Evolutionary conservation across 345 rosid genomes (phyloP).

Genomic region (Clarkia xantiana): DNA sequence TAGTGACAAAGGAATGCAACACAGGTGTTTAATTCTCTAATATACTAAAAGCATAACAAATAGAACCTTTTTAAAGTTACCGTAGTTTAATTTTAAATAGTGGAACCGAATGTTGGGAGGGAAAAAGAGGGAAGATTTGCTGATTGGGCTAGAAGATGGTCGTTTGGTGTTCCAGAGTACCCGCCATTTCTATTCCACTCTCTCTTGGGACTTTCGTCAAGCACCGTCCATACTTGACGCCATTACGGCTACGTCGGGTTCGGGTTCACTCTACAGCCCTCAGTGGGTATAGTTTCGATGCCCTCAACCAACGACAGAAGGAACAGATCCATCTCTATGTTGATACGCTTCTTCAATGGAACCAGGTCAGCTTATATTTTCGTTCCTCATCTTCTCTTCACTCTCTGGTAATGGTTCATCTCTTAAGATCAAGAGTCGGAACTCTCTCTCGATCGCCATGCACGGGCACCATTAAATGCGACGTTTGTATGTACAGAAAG

Average conservation of each 20-base stretch:
- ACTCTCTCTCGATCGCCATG: background rate
- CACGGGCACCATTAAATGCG: background rate
- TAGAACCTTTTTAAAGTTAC: too few species aligned
- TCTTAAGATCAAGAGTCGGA: too few species aligned
- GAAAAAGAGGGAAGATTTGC: too few species aligned
- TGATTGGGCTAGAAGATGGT: slow-evolving; percentile 11
- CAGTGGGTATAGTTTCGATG: slow-evolving; percentile 19
- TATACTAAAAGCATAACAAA: too few species aligned
- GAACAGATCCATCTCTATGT: slow-evolving; percentile 56
- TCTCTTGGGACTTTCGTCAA: slow-evolving; percentile 54
- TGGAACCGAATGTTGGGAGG: too few species aligned
- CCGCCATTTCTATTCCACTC: slow-evolving; percentile 10
- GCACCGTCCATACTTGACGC: slow-evolving; percentile 30
- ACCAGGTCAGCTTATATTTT: slow-evolving; percentile 33
- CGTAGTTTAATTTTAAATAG: too few species aligned
- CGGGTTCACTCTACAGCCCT: slow-evolving; percentile 7
- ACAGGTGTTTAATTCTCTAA: too few species aligned
- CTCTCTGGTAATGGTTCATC: background rate
- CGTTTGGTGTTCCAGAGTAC: slow-evolving; percentile 14
- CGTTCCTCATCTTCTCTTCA: background rate
- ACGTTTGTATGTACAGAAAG: background rate
- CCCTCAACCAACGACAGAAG: slow-evolving; percentile 37
- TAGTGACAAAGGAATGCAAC: too few species aligned
- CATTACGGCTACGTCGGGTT: slow-evolving; percentile 8
- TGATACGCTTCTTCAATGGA: slow-evolving; percentile 66